Evolutionary conservation across 306 rosid genomes (phyloP).

Genomic region (Quercus variabilis): DNA sequence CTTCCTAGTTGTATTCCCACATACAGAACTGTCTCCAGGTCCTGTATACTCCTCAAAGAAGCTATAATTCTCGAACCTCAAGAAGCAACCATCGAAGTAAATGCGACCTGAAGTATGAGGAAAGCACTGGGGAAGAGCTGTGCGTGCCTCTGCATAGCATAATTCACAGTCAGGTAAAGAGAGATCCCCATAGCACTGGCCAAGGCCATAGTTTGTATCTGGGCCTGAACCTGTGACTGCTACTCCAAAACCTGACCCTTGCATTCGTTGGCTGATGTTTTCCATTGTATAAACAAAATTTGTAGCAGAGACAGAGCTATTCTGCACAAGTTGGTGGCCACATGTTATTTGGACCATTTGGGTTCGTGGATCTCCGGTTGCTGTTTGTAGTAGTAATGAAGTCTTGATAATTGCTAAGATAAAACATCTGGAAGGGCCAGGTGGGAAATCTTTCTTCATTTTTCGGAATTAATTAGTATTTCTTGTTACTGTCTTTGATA

Average conservation of each 20-base stretch:
- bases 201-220: constrained; percentile 71
- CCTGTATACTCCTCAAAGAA: constrained; percentile 61
- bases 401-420: constrained; percentile 25
- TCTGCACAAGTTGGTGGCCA: constrained; percentile 51
- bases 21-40: constrained; percentile 47
- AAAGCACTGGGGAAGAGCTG: constrained; percentile 81
- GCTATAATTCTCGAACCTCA: constrained; percentile 82
- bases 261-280: constrained; percentile 66
- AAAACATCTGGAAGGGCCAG: constrained; percentile 14
- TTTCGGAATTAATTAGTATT: neutral
- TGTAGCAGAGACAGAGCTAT: constrained; percentile 44
- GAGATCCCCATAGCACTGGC: constrained; percentile 91
- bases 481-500: constrained; percentile 7
- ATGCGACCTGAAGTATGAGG: constrained; percentile 71
- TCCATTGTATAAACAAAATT: constrained; percentile 82
- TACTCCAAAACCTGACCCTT: constrained; percentile 60
- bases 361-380: constrained; percentile 66
- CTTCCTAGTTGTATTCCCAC: constrained; percentile 58
- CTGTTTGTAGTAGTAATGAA: constrained; percentile 27
- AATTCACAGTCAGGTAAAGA: constrained; percentile 73
- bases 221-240: constrained; percentile 66
- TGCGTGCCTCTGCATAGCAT: constrained; percentile 86
- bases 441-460: constrained; percentile 33
- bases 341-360: constrained; percentile 47
- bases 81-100: constrained; percentile 87